These are phyloP conservation scores for Chrysopogon serrulatus DNA, from an alignment of 176 grass and related monocot genomes.

Conservation along the genomic window DNA sequence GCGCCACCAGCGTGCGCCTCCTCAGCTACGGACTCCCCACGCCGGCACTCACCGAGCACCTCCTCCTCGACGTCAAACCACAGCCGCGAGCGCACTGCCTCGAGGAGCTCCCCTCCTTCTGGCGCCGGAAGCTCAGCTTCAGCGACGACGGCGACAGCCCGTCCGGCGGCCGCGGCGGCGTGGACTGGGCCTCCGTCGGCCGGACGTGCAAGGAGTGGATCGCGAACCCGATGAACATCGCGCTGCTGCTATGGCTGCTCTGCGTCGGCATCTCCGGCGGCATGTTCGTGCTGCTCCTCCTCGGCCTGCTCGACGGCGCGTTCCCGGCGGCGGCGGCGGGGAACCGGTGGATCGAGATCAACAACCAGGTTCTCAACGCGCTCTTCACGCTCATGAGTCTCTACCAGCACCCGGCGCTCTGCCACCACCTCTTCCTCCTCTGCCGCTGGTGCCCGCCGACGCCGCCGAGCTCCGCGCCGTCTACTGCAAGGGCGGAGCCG, in stretches of 20 bases:
- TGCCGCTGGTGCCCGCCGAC: constrained; percentile 54
- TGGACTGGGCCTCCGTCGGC: constrained; percentile 23
- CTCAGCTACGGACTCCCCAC: background rate
- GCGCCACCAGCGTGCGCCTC: constrained; percentile 1
- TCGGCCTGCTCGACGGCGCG: constrained; percentile 45
- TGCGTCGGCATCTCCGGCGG: constrained; percentile 54
- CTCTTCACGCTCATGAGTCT: constrained; percentile 88
- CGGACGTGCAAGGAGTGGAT: constrained; percentile 36
- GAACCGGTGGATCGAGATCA: constrained; percentile 64
- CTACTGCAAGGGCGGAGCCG: constrained; percentile 42
- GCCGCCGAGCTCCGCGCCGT: constrained; percentile 40
- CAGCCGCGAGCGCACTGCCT: background rate
- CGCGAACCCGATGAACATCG: constrained; percentile 62
- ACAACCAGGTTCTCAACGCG: constrained; percentile 80
- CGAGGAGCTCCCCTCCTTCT: constrained; percentile 8
- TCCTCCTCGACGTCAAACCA: constrained; percentile 1
- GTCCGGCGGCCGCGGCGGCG: background rate
- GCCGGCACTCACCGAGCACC: background rate
- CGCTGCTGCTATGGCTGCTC: constrained; percentile 61
- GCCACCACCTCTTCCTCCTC: constrained; percentile 56
- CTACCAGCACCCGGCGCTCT: constrained; percentile 69
- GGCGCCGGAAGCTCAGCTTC: background rate
- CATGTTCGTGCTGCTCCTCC: constrained; percentile 57
- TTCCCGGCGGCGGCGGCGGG: constrained; percentile 37
- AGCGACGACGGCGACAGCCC: background rate